Evolutionary conservation across 1,284 basidiomycete genomes (phyloP).

Genomic region (Gomphus bonarii): DNA sequence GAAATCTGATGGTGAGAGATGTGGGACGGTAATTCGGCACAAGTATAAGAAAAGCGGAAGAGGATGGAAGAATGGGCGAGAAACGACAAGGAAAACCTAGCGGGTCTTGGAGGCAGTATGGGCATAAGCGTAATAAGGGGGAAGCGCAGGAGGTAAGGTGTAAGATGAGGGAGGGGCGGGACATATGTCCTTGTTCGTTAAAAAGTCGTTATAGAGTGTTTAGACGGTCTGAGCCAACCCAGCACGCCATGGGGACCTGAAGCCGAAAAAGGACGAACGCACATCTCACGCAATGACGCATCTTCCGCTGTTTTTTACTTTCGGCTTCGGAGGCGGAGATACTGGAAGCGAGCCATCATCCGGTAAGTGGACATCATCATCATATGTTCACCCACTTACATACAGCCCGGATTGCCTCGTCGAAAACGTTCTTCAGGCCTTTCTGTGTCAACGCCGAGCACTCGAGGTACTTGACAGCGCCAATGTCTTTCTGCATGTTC

Average conservation of each 20-base stretch:
- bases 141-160: not conserved
- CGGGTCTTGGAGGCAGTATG: not conserved
- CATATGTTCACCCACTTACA: conserved; percentile 44
- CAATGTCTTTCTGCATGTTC: conserved; percentile 87
- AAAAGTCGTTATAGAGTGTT: not conserved
- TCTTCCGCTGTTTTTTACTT: conserved; percentile 29
- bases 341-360: conserved; percentile 34
- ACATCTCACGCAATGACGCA: conserved; percentile 58
- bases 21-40: not conserved
- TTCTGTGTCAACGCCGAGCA: conserved; percentile 98
- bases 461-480: conserved; percentile 93
- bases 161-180: not conserved
- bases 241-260: not conserved
- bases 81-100: not conserved
- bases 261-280: not conserved
- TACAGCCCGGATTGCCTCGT: conserved; percentile 89
- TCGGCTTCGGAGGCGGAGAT: conserved; percentile 59
- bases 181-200: not conserved
- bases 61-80: not conserved
- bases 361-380: conserved; percentile 9
- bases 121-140: not conserved
- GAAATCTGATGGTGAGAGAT: not conserved
- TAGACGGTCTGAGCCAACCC: not conserved
- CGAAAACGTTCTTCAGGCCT: conserved; percentile 93
- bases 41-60: not conserved